Base-by-base conservation (phyloP, 352 stramenopile species). In the Globisporangium viniferum region DNA sequence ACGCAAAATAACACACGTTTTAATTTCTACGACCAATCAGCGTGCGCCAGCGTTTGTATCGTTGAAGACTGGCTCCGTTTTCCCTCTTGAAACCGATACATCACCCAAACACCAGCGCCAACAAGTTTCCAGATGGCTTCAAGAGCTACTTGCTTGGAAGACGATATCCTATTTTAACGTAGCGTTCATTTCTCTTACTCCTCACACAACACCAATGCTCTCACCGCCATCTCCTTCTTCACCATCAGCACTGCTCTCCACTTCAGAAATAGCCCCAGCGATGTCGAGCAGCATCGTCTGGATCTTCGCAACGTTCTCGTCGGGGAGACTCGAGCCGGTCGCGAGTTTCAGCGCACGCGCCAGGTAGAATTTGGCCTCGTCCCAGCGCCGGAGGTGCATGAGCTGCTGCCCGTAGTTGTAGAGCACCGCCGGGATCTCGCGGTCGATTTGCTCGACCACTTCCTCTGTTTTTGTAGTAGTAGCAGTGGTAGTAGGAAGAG, bases 331-430 rank as follows among this genome's bases (percentile, higher is more conserved):
- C 24, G 39, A 53, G 59, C 41, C 39, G n/a, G 2, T 36, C 24
- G 59, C 39, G 59, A 64, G 59, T 29, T 53, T 55, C 59, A 56
- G 7, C 39, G 59, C 59, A 8, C 59, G 59, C 20, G 15, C 14
- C 24, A 64, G 24, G 39, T 64, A 55, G 24, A 56, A 12, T 29
- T 36, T 20, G 14, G 71, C 71, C 3, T 80, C 73, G 20, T 69
- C 62, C 73, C 73, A 80, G 14, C 71, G 71, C 62, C 72, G 58
- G n/a, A 70, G 36, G 48, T 75, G 64, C 61, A 77, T 63, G 15
- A 80, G 65, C 29, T 70, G 60, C 49, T 75, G 73, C 0, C 73
- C 71, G 48, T 80, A 80, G 58, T 80, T 80, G 62, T 68, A 77
- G 33, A 80, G 29, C 24, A 80, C 73, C 2, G 49, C 73, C 0